phyloP scores from a whole-genome alignment of 441 rosid species.

The Brassica balearica region DNA sequence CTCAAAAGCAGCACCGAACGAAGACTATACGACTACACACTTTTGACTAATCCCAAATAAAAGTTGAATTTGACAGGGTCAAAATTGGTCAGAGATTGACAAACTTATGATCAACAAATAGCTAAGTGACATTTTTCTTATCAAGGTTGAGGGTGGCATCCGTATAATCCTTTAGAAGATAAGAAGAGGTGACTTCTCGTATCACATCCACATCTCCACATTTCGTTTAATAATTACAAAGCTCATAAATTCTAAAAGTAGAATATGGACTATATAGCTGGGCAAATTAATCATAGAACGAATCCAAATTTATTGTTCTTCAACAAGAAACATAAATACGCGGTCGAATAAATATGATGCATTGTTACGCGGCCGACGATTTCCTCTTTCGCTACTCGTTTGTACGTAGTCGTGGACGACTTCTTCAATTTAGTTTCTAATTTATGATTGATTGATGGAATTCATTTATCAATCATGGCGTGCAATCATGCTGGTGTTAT shows the following conservation, averaged over 20 bases:
- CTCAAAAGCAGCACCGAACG: not conserved
- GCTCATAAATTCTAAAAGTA: slow-evolving; percentile 30
- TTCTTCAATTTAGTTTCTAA: slow-evolving; percentile 20
- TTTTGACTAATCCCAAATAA: slow-evolving; percentile 16
- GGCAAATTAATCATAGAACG: slow-evolving; percentile 22
- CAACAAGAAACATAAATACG: slow-evolving; percentile 44
- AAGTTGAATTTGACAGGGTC: slow-evolving; percentile 34
- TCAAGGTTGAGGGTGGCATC: slow-evolving; percentile 17
- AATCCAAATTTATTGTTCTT: slow-evolving; percentile 36
- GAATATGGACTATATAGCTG: slow-evolving; percentile 31
- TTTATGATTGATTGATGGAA: slow-evolving; percentile 9
- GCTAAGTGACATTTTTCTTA: slow-evolving; percentile 34
- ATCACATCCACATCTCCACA: slow-evolving; percentile 30
- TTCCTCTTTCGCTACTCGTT: slow-evolving; percentile 1
- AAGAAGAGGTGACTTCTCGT: slow-evolving; percentile 40
- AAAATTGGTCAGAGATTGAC: slow-evolving; percentile 35
- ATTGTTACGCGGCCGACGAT: slow-evolving; percentile 34
- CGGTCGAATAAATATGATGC: slow-evolving; percentile 41
- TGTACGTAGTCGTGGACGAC: slow-evolving; percentile 42
- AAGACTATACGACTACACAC: slow-evolving; percentile 10
- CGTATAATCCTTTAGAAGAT: slow-evolving; percentile 33
- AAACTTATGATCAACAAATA: slow-evolving; percentile 28
- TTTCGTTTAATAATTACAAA: slow-evolving; percentile 22
- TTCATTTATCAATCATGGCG: slow-evolving; percentile 28
- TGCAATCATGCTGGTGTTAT: slow-evolving; percentile 25